These are phyloP conservation scores for Thinopyrum obtusiflorum DNA, from an alignment of 202 grass and related monocot species.

Conservation along the genomic window DNA sequence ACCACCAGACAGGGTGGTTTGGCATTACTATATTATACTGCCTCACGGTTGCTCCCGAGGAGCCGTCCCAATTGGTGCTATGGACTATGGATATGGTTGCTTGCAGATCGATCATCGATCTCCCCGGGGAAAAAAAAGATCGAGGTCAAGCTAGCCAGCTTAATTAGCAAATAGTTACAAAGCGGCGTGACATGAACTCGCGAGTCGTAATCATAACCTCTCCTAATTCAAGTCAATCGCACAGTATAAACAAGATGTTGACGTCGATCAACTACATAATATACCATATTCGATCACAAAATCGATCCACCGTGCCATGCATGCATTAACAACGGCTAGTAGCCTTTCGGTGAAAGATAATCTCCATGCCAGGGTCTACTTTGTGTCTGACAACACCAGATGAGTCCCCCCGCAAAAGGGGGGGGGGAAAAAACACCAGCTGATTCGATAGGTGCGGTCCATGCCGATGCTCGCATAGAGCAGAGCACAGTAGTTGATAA, in stretches of 20 bases:
- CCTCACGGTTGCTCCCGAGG: not conserved
- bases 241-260: not conserved
- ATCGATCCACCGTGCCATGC: not conserved
- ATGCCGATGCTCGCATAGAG: not conserved
- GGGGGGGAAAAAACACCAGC: too few species aligned
- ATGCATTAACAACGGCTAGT: not conserved
- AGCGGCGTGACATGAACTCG: not conserved
- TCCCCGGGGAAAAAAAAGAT: too few species aligned
- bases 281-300: not conserved
- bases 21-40: not conserved
- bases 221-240: not conserved
- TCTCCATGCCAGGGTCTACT: not conserved
- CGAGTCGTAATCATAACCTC: too few species aligned
- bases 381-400: not conserved
- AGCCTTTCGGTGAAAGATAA: not conserved
- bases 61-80: not conserved
- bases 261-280: not conserved
- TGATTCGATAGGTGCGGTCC: not conserved
- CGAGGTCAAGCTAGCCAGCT: not conserved
- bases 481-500: too few species aligned
- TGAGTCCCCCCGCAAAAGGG: not conserved
- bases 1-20: not conserved
- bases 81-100: too few species aligned
- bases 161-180: not conserved
- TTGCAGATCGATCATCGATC: too few species aligned